Conservation (phyloP, 2,329 filamentous ascomycete genomes). For the Aspergillus unguis region DNA sequence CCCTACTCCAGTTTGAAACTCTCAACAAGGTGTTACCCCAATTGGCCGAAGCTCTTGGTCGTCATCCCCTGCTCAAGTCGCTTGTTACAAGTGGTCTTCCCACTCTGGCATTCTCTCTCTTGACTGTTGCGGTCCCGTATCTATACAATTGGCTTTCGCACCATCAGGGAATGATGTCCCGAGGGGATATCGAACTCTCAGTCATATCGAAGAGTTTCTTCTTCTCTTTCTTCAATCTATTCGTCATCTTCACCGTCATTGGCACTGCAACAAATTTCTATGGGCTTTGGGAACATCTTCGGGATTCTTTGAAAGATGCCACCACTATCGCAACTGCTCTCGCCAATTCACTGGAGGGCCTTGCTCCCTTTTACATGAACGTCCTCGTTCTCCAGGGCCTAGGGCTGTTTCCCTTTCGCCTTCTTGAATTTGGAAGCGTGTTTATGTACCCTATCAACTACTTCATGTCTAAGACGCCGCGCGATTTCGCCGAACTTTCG, state of each 20-base stretch:
- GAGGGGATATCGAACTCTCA: slow-evolving; percentile 89
- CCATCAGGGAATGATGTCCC: slow-evolving; percentile 89
- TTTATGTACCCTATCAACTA: slow-evolving; percentile 76
- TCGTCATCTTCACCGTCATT: slow-evolving; percentile 87
- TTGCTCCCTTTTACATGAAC: slow-evolving; percentile 86
- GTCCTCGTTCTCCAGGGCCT: slow-evolving; percentile 91
- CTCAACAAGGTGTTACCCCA: slow-evolving; percentile 70
- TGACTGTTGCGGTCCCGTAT: slow-evolving; percentile 88
- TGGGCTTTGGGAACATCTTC: slow-evolving; percentile 60
- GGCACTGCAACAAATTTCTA: slow-evolving; percentile 75
- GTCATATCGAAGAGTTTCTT: slow-evolving; percentile 98
- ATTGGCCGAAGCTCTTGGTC: slow-evolving; percentile 64
- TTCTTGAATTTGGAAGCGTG: slow-evolving; percentile 85
- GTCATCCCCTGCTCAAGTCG: slow-evolving; percentile 67
- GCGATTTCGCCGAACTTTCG: slow-evolving; percentile 79
- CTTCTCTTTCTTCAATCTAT: slow-evolving; percentile 99
- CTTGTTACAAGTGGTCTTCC: slow-evolving; percentile 85
- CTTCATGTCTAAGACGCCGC: slow-evolving; percentile 77
- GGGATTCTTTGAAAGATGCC: slow-evolving; percentile 73
- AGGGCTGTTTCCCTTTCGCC: slow-evolving; percentile 87
- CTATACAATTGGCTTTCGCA: slow-evolving; percentile 90
- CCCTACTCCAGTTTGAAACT: slow-evolving; percentile 74
- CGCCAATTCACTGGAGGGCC: slow-evolving; percentile 67
- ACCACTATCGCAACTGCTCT: slow-evolving; percentile 72
- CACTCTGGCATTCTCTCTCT: slow-evolving; percentile 76